phyloP scores from a whole-genome alignment of 108 stramenopile genomes.

The Aureococcus anophagefferens region DNA sequence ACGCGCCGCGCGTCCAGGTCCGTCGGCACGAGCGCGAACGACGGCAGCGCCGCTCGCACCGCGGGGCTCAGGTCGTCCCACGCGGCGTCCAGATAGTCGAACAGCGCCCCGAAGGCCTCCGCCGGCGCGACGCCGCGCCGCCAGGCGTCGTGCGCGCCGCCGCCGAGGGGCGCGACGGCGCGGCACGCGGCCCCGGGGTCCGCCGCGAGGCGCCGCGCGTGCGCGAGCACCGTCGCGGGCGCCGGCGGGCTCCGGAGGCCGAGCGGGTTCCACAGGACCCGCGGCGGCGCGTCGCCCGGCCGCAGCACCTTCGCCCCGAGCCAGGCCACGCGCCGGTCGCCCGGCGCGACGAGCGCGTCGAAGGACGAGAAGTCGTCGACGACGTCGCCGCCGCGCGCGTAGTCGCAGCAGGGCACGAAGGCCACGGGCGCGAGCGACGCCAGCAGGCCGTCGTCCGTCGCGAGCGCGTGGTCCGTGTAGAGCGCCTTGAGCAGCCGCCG shows the following conservation, averaged over 20 bases:
- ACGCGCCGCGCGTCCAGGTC: too few species aligned
- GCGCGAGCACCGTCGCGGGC: constrained; percentile 1
- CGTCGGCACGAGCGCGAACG: too few species aligned
- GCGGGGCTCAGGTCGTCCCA: too few species aligned
- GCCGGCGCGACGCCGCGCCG: too few species aligned
- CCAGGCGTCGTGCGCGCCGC: too few species aligned
- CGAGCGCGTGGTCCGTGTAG: not conserved
- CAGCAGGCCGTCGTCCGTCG: not conserved
- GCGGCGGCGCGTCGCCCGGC: not conserved
- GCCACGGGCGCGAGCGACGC: too few species aligned
- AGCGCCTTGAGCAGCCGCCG: not conserved
- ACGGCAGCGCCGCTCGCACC: too few species aligned
- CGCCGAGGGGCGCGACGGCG: too few species aligned
- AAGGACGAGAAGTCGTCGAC: not conserved
- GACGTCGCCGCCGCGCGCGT: too few species aligned
- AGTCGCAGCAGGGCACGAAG: not conserved
- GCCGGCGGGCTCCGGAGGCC: constrained; percentile 1
- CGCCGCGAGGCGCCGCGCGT: not conserved
- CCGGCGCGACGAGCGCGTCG: not conserved
- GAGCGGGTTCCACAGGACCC: constrained; percentile 1
- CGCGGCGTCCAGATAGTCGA: too few species aligned
- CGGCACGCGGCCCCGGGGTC: too few species aligned
- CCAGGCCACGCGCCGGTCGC: not conserved
- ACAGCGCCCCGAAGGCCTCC: too few species aligned
- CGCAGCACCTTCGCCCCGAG: not conserved